Evolutionary conservation across 495 filamentous ascomycete species (phyloP), one percentile per base, ranked within the genome.

Genomic region (Peziza echinospora): DNA sequence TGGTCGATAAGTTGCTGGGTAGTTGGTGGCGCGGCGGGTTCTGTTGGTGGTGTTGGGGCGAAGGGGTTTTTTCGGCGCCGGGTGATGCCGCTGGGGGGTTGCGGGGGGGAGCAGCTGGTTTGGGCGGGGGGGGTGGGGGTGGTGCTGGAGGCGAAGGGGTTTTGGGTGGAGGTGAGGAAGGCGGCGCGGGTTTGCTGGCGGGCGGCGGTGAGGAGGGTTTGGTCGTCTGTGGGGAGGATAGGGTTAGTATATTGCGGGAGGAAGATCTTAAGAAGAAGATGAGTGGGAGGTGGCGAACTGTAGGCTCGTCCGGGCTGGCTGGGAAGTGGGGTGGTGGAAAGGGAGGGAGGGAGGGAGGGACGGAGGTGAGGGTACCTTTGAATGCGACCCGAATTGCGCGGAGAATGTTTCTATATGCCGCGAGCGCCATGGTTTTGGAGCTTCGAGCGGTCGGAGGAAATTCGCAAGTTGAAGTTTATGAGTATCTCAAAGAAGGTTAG

Each of bases 351-450:
- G 44, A 44, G 24, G 21, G 13, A 25, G 2, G 30, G 9, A 34
- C 16, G 30, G 30, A 37, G 30, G 30, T 37, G 30, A 7, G 30
- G 30, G 25, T 62, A 92, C 86, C 79, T 67, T 76, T 65, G 63
- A 96, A 96, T 39, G 85, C 86, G 48, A 87, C 66, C 24, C 77
- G 68, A 24, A 82, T 75, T 22, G 84, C 77, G 43, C 91, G 89
- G 48, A 93, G 70, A 24, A 97, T 63, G 49, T 80, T 67, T 51
- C 87, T 71, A 63, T 94, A 97, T 16, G 84, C 83, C 55, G 70
- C 68, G 2, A 85, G 59, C 3, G 86, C 80, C 64, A 83, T 78
- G 21, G 58, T 52, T 21, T 55, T 42, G 21, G 60, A 45, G 60
- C 63, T 60, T 45, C 41, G 45, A 44, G 26, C 9, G 11, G 23